Conservation (phyloP, 129 eudicot genomes). For the Silybum marianum region DNA sequence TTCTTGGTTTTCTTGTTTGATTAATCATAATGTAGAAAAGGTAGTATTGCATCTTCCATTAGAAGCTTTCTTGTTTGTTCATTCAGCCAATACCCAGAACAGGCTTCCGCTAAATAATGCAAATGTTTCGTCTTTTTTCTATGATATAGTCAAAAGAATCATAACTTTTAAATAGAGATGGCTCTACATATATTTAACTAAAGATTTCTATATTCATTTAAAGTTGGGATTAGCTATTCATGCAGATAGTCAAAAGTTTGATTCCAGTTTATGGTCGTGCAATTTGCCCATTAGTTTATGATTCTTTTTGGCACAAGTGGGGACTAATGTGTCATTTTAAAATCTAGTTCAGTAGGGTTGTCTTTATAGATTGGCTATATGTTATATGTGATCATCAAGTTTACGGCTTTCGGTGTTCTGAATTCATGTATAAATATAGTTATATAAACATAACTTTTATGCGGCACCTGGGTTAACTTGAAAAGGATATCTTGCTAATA, state of each 20-base stretch:
- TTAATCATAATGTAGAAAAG: conserved; percentile 33
- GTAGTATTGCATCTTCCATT: conserved; percentile 33
- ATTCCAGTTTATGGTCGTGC: conserved; percentile 40
- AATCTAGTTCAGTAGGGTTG: conserved; percentile 37
- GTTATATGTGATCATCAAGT: conserved; percentile 24
- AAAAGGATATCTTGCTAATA: conserved; percentile 22
- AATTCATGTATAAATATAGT: conserved; percentile 19
- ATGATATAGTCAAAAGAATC: conserved; percentile 18
- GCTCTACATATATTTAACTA: background rate
- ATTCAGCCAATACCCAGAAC: conserved; percentile 16
- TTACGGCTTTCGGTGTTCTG: conserved; percentile 19
- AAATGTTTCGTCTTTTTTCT: conserved; percentile 25
- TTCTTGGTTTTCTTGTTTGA: conserved; percentile 27
- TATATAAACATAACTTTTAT: no score
- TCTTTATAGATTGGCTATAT: conserved; percentile 37
- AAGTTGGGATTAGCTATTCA: conserved; percentile 29
- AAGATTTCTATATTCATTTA: background rate
- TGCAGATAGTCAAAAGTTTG: conserved; percentile 43
- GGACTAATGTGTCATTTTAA: conserved; percentile 18
- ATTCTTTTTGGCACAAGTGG: conserved; percentile 41
- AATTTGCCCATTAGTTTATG: conserved; percentile 35
- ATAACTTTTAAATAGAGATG: conserved; percentile 13
- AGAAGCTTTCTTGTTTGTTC: conserved; percentile 50
- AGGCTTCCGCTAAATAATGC: conserved; percentile 32
- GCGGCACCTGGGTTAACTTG: conserved; percentile 13